Base-by-base conservation (phyloP, 805 yeast species). In the Metschnikowia chrysomelidarum region DNA sequence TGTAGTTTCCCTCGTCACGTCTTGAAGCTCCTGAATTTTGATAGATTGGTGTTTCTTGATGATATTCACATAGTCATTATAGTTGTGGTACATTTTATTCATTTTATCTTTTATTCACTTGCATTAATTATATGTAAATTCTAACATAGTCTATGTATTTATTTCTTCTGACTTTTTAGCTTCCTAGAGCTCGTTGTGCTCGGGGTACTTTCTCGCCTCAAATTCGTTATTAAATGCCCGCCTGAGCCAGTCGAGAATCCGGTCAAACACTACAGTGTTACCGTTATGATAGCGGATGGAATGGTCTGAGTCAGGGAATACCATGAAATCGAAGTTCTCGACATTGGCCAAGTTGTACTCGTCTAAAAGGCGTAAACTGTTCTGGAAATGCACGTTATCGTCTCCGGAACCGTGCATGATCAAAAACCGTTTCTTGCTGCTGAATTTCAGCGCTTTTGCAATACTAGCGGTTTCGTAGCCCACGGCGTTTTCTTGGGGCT, bases 371-470 rank as follows among this genome's bases (percentile, higher is more conserved):
- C 80, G 78, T 41, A 87, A 69, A 27, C 91, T 76, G 63, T 93
- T 87, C 57, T 93, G 98, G 61, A 89, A 77, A 62, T 93, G 98
- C 29, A 93, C 98, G 51, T 93, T 93, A 60, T 93, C 98, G 62
- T 93, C 98, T 4, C 96, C 96, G 0, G 96, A 81, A 1, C 98
- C 98, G 55, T 91, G 98, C 87, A 91, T 87, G 23, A 93, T 56
- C 42, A 93, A 60, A 53, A 93, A 87, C 51, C 98, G 70, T 30
- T 71, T 71, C 14, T 56, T 54, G 7, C 71, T 73, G 11, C 70
- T 77, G 46, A 93, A 72, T 8, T 70, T 71, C 1, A 73, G 70
- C 16, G 74, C 75, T 32, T 83, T 65, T 33, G 66, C 63, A 20
- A 91, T 79, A 1, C 79, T 68, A 1, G 85, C 68, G 7, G 44